These are phyloP conservation scores for Cyclanthera cordifolia DNA, from an alignment of 306 rosid species.

Conservation along the genomic window DNA sequence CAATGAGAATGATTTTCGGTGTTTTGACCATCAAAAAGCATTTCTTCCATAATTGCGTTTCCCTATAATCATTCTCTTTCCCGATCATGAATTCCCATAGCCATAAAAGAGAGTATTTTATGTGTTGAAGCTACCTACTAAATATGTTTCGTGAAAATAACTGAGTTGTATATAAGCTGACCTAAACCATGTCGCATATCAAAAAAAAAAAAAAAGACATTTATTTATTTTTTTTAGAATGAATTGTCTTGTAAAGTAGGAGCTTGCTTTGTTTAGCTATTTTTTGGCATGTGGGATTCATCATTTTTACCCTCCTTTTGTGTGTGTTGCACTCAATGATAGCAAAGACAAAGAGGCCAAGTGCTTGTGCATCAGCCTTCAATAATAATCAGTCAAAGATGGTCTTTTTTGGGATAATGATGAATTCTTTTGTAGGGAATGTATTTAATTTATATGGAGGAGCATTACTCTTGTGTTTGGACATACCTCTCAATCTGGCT, in stretches of 20 bases:
- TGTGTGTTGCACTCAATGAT: slow-evolving; percentile 11
- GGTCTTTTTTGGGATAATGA: slow-evolving; percentile 11
- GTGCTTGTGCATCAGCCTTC: not conserved
- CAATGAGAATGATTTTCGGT: no score
- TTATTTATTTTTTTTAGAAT: no score
- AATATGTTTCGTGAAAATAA: no score
- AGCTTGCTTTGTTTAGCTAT: not conserved
- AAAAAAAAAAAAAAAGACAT: no score
- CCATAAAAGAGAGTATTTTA: no score
- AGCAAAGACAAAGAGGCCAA: slow-evolving; percentile 6
- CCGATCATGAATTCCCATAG: no score
- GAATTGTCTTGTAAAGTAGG: slow-evolving; percentile 3
- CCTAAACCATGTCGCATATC: no score
- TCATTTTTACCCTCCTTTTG: slow-evolving; percentile 1
- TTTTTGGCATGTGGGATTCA: slow-evolving; percentile 6
- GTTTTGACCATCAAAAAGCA: no score
- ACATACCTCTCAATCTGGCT: slow-evolving; percentile 4
- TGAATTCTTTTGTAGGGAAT: not conserved
- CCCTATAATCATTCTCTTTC: no score
- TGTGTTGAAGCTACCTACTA: no score
- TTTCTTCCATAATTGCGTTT: no score
- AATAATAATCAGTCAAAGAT: slow-evolving; percentile 5
- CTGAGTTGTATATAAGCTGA: no score
- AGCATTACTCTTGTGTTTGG: not conserved
- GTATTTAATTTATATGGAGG: not conserved